Conservation (phyloP, 495 filamentous ascomycete species). For the Penicillium desertorum region DNA sequence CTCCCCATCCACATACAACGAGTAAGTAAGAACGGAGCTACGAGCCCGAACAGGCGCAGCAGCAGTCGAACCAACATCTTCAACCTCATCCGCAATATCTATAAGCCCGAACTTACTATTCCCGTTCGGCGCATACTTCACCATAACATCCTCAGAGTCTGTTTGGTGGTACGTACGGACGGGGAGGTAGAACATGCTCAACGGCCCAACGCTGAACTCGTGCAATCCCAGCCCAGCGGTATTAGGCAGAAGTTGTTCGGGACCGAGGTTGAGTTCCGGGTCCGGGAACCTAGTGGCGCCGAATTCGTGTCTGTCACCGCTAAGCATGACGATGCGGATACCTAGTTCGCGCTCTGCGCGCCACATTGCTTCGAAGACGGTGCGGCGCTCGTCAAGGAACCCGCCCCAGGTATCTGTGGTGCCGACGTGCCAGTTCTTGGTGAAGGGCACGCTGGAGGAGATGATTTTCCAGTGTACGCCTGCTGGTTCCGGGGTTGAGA, state of each 20-base stretch:
- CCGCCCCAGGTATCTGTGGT: conserved; percentile 89
- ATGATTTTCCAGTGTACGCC: conserved; percentile 94
- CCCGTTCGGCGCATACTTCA: conserved; percentile 85
- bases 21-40: conserved; percentile 66
- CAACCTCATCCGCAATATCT: conserved; percentile 69
- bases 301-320: conserved; percentile 93
- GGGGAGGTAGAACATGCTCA: conserved; percentile 92
- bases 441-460: conserved; percentile 85
- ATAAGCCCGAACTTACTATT: conserved; percentile 90
- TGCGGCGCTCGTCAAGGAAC: conserved; percentile 74
- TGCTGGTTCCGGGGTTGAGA: conserved; percentile 63
- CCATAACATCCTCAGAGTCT: conserved; percentile 71
- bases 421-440: conserved; percentile 91
- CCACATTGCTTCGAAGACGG: conserved; percentile 89
- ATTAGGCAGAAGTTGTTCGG: conserved; percentile 26
- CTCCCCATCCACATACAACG: conserved; percentile 76
- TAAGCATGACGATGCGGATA: conserved; percentile 77
- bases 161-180: conserved; percentile 76
- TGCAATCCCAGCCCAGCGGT: conserved; percentile 58
- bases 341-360: conserved; percentile 64
- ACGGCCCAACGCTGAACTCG: conserved; percentile 84
- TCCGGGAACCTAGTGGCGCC: conserved; percentile 86
- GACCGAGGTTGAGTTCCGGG: conserved; percentile 42
- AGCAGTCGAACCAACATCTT: conserved; percentile 46
- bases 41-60: conserved; percentile 28